Conservation (phyloP, 2,329 filamentous ascomycete species). For the Monilinia fructicola region DNA sequence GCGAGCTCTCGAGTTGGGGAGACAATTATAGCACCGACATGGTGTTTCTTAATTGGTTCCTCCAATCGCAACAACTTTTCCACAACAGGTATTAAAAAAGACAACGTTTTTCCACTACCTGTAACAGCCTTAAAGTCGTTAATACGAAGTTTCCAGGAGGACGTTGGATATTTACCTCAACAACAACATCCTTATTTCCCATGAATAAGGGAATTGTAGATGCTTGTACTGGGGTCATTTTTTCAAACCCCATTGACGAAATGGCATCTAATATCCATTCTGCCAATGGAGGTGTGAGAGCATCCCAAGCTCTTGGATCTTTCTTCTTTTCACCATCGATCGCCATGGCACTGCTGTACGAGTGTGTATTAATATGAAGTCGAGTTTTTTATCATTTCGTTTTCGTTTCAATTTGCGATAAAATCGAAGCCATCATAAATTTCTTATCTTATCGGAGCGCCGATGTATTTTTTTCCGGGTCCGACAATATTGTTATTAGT, state of each 20-base stretch:
- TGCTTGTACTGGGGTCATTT: slow-evolving; percentile 93
- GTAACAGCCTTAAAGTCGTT: slow-evolving; percentile 67
- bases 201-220: slow-evolving; percentile 86
- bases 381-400: not conserved
- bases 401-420: not conserved
- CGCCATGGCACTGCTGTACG: slow-evolving; percentile 5
- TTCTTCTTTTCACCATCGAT: slow-evolving; percentile 42
- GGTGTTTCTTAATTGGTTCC: slow-evolving; percentile 82
- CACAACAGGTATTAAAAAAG: slow-evolving; percentile 80
- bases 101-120: slow-evolving; percentile 85
- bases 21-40: slow-evolving; percentile 87
- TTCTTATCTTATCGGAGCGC: slow-evolving; percentile 23
- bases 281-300: slow-evolving; percentile 67
- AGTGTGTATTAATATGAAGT: not conserved
- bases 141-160: slow-evolving; percentile 18
- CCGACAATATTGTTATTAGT: not conserved
- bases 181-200: slow-evolving; percentile 87
- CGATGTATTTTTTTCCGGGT: slow-evolving; percentile 5
- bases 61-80: slow-evolving; percentile 78
- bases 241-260: slow-evolving; percentile 77
- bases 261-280: slow-evolving; percentile 87
- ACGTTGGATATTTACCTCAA: slow-evolving; percentile 57
- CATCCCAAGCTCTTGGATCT: slow-evolving; percentile 62
- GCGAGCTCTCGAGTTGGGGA: slow-evolving; percentile 93
- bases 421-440: slow-evolving; percentile 1